A percentile compares a stretch with the other conserved stretches of the same genome.
Evolutionary conservation across 2,329 filamentous ascomycete genomes (phyloP).

Genomic region (Hypoxylon sp.): DNA sequence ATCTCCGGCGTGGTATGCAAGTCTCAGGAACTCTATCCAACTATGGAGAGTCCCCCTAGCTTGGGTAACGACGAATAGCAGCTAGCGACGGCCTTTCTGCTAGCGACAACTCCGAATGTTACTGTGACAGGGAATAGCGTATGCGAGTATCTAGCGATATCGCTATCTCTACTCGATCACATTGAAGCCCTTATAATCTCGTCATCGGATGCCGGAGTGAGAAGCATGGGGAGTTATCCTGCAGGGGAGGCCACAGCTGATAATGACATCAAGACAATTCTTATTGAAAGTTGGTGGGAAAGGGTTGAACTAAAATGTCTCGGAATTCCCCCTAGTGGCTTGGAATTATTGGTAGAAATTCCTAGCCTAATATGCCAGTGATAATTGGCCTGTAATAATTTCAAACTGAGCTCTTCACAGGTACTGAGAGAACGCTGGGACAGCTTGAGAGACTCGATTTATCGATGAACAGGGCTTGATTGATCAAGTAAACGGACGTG

Average conservation of each 20-base stretch:
- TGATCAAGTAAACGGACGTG: neutral
- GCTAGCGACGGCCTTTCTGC: too few species aligned
- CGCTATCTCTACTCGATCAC: conserved; percentile 11
- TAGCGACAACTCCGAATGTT: conserved; percentile 4
- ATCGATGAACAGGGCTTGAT: neutral
- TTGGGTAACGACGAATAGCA: conserved; percentile 4
- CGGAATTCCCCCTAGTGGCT: neutral
- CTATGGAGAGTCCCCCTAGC: conserved; percentile 15
- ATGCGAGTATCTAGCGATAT: conserved; percentile 21
- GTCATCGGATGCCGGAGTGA: conserved; percentile 23
- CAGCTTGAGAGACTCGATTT: neutral
- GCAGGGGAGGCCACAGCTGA: neutral
- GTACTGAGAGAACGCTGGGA: too few species aligned
- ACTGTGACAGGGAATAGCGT: conserved; percentile 16
- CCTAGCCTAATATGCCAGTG: neutral
- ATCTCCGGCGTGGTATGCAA: conserved; percentile 1
- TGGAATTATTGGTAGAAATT: neutral
- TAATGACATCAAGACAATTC: conserved; percentile 38
- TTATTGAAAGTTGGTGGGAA: neutral
- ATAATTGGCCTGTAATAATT: too few species aligned
- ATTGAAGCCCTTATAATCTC: conserved; percentile 5
- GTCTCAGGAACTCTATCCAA: conserved; percentile 15
- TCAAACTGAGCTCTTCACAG: too few species aligned
- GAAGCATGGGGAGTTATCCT: neutral
- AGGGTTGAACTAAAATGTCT: conserved; percentile 10